Conservation (phyloP, 768 basidiomycete species). For the Gloeopeniophorella convolvens region DNA sequence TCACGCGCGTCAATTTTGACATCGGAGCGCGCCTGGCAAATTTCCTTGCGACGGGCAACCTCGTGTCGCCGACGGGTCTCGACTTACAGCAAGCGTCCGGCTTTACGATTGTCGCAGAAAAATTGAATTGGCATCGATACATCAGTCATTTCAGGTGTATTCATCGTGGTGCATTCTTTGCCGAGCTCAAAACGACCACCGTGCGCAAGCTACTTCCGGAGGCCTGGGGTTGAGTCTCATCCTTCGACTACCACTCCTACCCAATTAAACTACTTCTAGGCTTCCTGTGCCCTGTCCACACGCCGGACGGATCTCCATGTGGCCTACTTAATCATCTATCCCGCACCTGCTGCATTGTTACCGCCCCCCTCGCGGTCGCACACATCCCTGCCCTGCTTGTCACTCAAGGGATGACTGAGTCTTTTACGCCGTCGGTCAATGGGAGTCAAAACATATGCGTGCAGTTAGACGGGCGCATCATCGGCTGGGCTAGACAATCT, state of each 20-base stretch:
- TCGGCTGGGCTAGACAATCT: conserved; percentile 83
- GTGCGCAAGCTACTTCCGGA: conserved; percentile 96
- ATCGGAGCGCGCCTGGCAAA: conserved; percentile 85
- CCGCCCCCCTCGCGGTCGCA: conserved; percentile 61
- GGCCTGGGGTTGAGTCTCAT: conserved; percentile 74
- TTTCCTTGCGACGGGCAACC: conserved; percentile 95
- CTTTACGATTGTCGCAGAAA: conserved; percentile 99
- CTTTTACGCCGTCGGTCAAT: conserved; percentile 73
- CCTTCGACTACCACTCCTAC: background rate
- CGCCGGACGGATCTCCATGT: conserved; percentile 96
- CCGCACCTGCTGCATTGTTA: conserved; percentile 87
- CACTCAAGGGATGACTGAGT: conserved; percentile 91
- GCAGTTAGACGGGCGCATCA: conserved; percentile 91
- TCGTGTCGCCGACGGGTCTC: conserved; percentile 90
- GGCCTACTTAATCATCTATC: conserved; percentile 96
- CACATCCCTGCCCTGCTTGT: conserved; percentile 79
- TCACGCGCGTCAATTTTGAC: conserved; percentile 81
- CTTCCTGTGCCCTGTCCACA: conserved; percentile 97
- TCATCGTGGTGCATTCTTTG: conserved; percentile 98
- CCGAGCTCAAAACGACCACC: conserved; percentile 95
- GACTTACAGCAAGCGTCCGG: conserved; percentile 97
- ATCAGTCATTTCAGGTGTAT: conserved; percentile 98
- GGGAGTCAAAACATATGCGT: conserved; percentile 79
- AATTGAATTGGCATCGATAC: conserved; percentile 97
- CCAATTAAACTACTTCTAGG: conserved; percentile 39